Conservation (phyloP, 2,329 filamentous ascomycete genomes). For the Neofusicoccum ribis region DNA sequence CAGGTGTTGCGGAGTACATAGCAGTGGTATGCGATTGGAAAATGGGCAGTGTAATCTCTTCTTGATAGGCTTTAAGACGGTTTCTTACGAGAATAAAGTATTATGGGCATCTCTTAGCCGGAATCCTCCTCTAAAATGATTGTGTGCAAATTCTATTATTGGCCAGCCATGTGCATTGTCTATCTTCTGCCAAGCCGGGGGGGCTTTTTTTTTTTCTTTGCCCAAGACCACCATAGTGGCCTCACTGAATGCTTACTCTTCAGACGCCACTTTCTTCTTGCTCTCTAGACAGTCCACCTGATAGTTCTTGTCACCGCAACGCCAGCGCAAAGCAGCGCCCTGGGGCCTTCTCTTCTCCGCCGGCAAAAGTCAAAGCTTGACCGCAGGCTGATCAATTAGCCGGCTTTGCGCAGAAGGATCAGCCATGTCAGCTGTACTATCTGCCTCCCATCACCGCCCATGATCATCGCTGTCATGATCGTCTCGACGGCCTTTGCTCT, state of each 20-base stretch:
- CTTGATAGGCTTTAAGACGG: background rate
- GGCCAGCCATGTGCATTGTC: no score
- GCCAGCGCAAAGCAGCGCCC: no score
- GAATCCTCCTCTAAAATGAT: no score
- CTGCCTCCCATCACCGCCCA: background rate
- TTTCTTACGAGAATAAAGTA: background rate
- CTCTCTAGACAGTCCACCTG: no score
- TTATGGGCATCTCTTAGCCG: background rate
- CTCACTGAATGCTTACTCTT: no score
- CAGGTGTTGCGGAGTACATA: constrained; percentile 1
- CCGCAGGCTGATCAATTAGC: background rate
- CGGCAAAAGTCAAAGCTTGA: background rate
- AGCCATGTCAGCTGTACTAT: background rate
- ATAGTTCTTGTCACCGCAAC: no score
- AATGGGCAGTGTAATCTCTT: background rate
- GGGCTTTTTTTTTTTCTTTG: no score
- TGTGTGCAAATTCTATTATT: no score
- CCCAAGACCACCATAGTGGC: no score
- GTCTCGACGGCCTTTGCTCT: background rate
- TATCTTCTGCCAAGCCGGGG: no score
- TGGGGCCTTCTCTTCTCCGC: background rate
- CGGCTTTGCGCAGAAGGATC: background rate
- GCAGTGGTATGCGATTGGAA: background rate
- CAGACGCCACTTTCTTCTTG: no score
- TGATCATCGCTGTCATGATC: background rate